phyloP scores from a whole-genome alignment of 257 asterid genomes.

The Solanum neorickii region DNA sequence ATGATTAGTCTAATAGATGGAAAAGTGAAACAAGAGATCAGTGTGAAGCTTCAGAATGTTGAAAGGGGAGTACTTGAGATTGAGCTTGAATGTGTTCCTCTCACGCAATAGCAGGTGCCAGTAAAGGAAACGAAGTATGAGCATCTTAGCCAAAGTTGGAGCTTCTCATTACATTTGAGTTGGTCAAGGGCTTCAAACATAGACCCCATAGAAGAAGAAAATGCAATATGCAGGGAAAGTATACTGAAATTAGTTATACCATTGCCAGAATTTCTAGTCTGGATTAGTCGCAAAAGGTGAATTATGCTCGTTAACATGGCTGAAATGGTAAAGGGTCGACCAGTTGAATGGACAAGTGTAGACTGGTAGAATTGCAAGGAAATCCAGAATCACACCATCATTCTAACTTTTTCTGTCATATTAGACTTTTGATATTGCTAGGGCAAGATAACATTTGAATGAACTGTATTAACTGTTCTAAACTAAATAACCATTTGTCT shows the following conservation, averaged over 20 bases:
- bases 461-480: neutral
- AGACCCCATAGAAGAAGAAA: neutral
- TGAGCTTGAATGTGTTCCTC: slow-evolving; percentile 90
- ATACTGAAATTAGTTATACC: neutral
- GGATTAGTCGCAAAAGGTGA: neutral
- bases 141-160: neutral
- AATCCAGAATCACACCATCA: neutral
- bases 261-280: neutral
- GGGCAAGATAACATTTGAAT: neutral
- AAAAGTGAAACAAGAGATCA: slow-evolving; percentile 52
- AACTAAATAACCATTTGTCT: neutral
- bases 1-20: slow-evolving; percentile 49
- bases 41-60: slow-evolving; percentile 67
- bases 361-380: neutral
- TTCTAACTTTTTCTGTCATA: neutral
- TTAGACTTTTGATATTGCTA: neutral
- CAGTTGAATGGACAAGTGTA: neutral
- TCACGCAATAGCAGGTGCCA: slow-evolving; percentile 43
- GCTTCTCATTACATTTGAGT: neutral
- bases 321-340: neutral
- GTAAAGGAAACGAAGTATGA: neutral
- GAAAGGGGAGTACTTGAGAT: slow-evolving; percentile 74
- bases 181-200: neutral
- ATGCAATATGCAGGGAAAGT: neutral
- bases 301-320: neutral